phyloP scores from a whole-genome alignment of 116 monocot species.

The Papilionanthe hybrid region DNA sequence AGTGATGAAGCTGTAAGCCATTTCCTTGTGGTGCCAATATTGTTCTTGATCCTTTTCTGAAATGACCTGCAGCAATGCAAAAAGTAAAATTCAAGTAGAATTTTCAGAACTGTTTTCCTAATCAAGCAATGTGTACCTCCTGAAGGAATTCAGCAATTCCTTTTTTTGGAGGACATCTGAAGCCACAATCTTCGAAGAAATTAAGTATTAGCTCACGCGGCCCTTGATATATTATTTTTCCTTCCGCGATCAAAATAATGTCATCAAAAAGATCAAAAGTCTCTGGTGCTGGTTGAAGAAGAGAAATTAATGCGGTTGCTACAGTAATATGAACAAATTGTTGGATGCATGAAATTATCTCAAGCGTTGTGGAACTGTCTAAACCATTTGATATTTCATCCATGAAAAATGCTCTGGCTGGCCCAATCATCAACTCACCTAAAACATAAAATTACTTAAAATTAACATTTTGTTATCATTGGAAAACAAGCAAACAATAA shows the following conservation, averaged over 20 bases:
- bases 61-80: constrained; percentile 31
- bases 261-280: constrained; percentile 24
- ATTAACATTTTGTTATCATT: not conserved
- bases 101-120: no score
- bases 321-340: constrained; percentile 18
- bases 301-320: constrained; percentile 18
- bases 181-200: constrained; percentile 22
- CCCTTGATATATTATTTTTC: constrained; percentile 21
- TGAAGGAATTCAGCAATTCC: constrained; percentile 22
- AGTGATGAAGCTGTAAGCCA: constrained; percentile 57
- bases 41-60: constrained; percentile 79
- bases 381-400: constrained; percentile 28
- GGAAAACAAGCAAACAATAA: no score
- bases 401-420: constrained; percentile 17
- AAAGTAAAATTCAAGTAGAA: no score
- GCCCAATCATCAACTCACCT: constrained; percentile 25
- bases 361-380: constrained; percentile 25
- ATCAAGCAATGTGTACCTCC: constrained; percentile 16
- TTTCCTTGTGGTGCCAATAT: constrained; percentile 51
- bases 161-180: constrained; percentile 22
- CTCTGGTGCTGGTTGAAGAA: constrained; percentile 27
- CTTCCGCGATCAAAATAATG: constrained; percentile 19
- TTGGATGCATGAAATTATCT: constrained; percentile 18
- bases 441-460: not conserved
- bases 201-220: constrained; percentile 12